phyloP scores from a whole-genome alignment of 257 asterid species.

The Mitragyna speciosa region DNA sequence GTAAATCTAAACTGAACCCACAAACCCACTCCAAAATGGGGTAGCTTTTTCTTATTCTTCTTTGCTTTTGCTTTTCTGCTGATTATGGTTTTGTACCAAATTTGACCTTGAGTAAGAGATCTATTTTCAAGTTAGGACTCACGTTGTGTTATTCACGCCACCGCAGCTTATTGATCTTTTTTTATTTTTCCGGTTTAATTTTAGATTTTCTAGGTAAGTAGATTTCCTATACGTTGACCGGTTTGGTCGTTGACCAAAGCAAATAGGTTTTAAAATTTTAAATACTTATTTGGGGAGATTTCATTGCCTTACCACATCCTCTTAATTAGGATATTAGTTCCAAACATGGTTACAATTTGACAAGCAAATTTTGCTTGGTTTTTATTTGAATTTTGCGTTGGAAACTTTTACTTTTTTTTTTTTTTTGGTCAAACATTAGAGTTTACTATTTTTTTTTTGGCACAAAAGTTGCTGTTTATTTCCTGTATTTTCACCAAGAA shows the following conservation, averaged over 20 bases:
- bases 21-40: too few relatives aligned
- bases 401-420: too few relatives aligned
- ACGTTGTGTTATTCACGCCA: not conserved
- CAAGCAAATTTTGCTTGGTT: not conserved
- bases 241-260: not conserved
- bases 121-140: constrained; percentile 6
- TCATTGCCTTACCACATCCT: not conserved
- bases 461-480: too few relatives aligned
- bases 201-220: not conserved
- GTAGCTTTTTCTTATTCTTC: too few relatives aligned
- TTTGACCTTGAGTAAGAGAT: not conserved
- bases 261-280: too few relatives aligned
- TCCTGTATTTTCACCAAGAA: too few relatives aligned
- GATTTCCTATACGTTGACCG: constrained; percentile 10
- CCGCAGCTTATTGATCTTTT: not conserved
- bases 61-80: not conserved
- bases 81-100: not conserved
- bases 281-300: not conserved
- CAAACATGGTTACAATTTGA: not conserved
- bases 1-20: too few relatives aligned
- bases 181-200: not conserved
- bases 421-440: too few relatives aligned
- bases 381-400: not conserved
- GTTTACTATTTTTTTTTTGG: too few relatives aligned
- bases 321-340: not conserved